These are phyloP conservation scores for Cnidoscolus chayamansa DNA, from an alignment of 441 rosid species.

Conservation along the genomic window DNA sequence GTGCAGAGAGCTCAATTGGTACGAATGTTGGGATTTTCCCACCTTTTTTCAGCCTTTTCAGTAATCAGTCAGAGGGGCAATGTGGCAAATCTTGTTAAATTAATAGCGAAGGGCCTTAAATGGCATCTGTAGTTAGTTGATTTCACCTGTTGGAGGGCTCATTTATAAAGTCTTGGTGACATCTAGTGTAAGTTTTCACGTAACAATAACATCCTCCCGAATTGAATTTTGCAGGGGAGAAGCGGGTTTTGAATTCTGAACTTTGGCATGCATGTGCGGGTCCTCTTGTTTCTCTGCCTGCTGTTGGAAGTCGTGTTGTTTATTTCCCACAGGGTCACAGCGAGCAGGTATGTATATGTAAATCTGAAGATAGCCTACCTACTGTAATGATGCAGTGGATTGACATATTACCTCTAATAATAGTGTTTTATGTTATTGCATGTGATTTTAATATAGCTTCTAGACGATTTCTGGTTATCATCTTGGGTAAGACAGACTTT, in stretches of 20 bases:
- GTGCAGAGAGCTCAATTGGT: neutral
- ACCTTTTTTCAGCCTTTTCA: neutral
- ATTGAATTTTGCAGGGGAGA: constrained; percentile 63
- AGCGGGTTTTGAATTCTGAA: constrained; percentile 87
- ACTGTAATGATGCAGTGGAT: constrained; percentile 5
- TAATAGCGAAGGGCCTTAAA: constrained; percentile 3
- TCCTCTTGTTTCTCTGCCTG: constrained; percentile 98
- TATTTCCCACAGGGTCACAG: constrained; percentile 99
- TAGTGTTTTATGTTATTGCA: neutral
- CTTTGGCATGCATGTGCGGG: constrained; percentile 99
- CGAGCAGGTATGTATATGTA: constrained; percentile 71
- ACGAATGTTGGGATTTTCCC: neutral
- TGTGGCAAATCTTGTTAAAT: neutral
- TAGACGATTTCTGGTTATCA: neutral
- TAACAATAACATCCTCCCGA: constrained; percentile 9
- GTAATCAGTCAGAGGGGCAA: constrained; percentile 3
- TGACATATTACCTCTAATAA: neutral
- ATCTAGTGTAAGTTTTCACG: neutral
- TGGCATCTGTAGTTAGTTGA: constrained; percentile 3
- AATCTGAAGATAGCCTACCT: constrained; percentile 12
- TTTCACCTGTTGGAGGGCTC: constrained; percentile 6
- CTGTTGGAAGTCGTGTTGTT: constrained; percentile 93
- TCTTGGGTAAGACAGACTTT: neutral
- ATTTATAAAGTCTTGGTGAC: constrained; percentile 4
- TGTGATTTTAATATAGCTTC: neutral